Percentiles rank a stretch among this genome's conserved stretches.
These are phyloP conservation scores for Antarctomyces pellizariae DNA, from an alignment of 495 filamentous ascomycete species.

Conservation along the genomic window DNA sequence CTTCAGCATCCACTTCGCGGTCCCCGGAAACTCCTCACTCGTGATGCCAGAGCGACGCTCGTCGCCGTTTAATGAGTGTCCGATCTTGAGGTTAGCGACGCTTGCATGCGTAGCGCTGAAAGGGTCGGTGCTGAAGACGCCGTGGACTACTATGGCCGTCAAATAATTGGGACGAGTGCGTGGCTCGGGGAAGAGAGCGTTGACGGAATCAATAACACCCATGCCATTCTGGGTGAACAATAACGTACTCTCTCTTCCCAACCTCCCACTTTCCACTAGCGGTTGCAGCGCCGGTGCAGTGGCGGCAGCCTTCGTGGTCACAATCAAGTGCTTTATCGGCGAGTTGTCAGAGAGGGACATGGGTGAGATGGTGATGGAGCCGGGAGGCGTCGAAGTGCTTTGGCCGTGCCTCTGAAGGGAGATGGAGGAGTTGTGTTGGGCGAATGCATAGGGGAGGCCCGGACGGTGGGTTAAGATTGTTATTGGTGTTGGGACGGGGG, in stretches of 20 bases:
- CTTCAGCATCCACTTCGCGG: constrained; percentile 11
- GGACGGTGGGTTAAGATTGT: constrained; percentile 24
- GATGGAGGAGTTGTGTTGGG: constrained; percentile 3
- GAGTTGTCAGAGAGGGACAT: neutral
- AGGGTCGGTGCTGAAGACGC: constrained; percentile 27
- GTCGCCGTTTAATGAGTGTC: constrained; percentile 19
- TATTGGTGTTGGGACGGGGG: constrained; percentile 15
- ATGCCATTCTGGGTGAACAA: constrained; percentile 70
- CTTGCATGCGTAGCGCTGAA: constrained; percentile 45
- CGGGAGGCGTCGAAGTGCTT: constrained; percentile 3
- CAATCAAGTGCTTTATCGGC: constrained; percentile 44
- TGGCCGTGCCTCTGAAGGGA: constrained; percentile 12
- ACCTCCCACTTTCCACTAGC: constrained; percentile 35
- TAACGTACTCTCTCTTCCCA: constrained; percentile 38
- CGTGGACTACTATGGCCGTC: constrained; percentile 49
- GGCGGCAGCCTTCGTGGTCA: constrained; percentile 42
- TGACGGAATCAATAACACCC: constrained; percentile 38
- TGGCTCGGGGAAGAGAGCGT: constrained; percentile 40
- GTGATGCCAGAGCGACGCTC: neutral
- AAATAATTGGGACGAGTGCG: constrained; percentile 36
- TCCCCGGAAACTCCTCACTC: no score
- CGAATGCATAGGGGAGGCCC: constrained; percentile 18
- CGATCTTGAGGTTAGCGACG: constrained; percentile 36
- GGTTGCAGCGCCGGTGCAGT: constrained; percentile 33
- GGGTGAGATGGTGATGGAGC: neutral